Base-by-base conservation (phyloP, 768 basidiomycete species). In the Pisolithus microcarpus region DNA sequence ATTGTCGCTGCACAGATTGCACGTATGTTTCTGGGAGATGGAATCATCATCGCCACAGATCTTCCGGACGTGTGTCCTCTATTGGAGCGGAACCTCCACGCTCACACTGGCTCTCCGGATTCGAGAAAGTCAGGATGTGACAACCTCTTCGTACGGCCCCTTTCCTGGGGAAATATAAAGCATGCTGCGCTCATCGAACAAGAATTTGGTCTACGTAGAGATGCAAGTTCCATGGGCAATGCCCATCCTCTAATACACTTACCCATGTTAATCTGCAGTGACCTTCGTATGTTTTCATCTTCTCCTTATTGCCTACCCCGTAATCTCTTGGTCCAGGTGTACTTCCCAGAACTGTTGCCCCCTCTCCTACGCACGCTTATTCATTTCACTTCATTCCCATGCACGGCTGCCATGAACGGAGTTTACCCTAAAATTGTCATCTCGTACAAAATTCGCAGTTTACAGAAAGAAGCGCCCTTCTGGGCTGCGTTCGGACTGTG, bases 231-330 rank as follows among this genome's bases (percentile, higher is more conserved):
- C 54, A 65, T 15, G 42, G 31, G 11, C 30, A 49, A 42, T 26
- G 13, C 19, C 15, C 42, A 28, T 16, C 34, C 28, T 6, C 19
- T 38, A 42, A 44, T 40, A 54, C 38, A 28, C 59, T 80, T 48
- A 84, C 83, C 1, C 86, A 89, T 60, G 76, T 93, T 42, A n/a
- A 64, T 91, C 19, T 88, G 89, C 66, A 91, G 91, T 62, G 90
- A 92, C 67, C 75, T n/a, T 93, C 49, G 89, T 89, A 69, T 61
- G 82, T 75, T 38, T 23, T 37, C 36, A 18, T 30, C 28, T 18
- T 50, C 10, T 48, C 23, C 15, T 15, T 34, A 18, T 39, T n/a
- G 26, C 46, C 45, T 16, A 42, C 49, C 30, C 46, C 26, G 51
- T 8, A 42, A n/a, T 18, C 9, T 24, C 21, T 6, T 5, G 4